Conservation (phyloP, 2,329 filamentous ascomycete genomes). For the Metarhizium rileyi region DNA sequence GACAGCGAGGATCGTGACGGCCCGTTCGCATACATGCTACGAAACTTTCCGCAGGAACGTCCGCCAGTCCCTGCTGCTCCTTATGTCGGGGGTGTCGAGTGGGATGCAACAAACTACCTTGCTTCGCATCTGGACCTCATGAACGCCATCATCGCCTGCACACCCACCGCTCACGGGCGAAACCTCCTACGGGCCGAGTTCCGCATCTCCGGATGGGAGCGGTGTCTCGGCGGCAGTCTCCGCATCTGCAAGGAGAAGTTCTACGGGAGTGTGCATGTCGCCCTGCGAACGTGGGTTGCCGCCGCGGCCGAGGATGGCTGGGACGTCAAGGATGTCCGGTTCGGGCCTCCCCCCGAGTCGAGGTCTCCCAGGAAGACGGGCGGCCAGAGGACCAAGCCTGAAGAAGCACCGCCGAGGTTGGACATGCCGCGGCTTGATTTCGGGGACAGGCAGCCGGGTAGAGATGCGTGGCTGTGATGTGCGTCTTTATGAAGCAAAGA, state of each 20-base stretch:
- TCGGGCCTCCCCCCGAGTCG: slow-evolving; percentile 43
- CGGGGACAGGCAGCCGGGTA: slow-evolving; percentile 23
- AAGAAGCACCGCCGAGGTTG: slow-evolving; percentile 47
- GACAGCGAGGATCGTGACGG: slow-evolving; percentile 18
- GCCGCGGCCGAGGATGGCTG: slow-evolving; percentile 83
- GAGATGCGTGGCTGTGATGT: slow-evolving; percentile 21
- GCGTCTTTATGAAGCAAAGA: neutral
- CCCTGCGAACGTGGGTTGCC: slow-evolving; percentile 79
- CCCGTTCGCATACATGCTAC: slow-evolving; percentile 52
- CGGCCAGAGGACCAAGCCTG: slow-evolving; percentile 34
- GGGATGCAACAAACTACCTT: slow-evolving; percentile 96
- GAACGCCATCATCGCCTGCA: slow-evolving; percentile 79
- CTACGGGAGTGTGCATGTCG: slow-evolving; percentile 85
- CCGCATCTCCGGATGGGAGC: slow-evolving; percentile 80
- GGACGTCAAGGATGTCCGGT: slow-evolving; percentile 72
- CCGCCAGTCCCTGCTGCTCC: slow-evolving; percentile 89
- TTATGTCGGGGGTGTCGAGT: slow-evolving; percentile 94
- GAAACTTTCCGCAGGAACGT: slow-evolving; percentile 74
- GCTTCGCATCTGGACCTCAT: slow-evolving; percentile 86
- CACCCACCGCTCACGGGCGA: slow-evolving; percentile 59
- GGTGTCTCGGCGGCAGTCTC: slow-evolving; percentile 73
- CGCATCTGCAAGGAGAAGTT: slow-evolving; percentile 97
- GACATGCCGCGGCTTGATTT: slow-evolving; percentile 51
- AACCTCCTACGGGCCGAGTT: slow-evolving; percentile 72
- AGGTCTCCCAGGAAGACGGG: slow-evolving; percentile 22